phyloP scores from a whole-genome alignment of 2,329 filamentous ascomycete genomes.

The Dothiorella sarmentorum region DNA sequence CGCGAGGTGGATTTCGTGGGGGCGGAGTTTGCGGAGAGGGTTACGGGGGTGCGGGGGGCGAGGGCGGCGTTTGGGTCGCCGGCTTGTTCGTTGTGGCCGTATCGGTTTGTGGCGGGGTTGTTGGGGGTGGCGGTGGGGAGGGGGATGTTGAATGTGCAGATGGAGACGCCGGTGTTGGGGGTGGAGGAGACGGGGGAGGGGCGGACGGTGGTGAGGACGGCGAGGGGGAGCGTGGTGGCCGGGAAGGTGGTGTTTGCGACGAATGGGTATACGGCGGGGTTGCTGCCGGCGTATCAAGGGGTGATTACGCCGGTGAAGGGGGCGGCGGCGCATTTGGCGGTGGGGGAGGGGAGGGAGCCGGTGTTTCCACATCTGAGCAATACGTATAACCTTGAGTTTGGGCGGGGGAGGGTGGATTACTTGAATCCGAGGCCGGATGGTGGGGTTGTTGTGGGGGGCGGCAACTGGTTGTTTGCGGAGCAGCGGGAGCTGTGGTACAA shows the following conservation, averaged over 20 bases:
- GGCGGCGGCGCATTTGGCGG: conserved; percentile 22
- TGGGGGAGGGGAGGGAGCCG: background rate
- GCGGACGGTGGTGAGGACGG: background rate
- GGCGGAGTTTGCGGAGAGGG: background rate
- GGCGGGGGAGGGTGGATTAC: conserved; percentile 31
- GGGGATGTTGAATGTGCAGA: conserved; percentile 4
- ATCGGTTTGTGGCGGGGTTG: background rate
- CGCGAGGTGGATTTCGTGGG: background rate
- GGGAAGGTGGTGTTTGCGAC: conserved; percentile 28
- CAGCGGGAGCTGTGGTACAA: conserved; percentile 43
- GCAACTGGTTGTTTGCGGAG: conserved; percentile 32
- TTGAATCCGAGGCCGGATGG: conserved; percentile 46
- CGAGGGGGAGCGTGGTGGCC: background rate
- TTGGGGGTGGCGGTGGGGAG: background rate
- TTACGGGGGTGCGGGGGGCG: background rate
- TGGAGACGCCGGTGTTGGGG: background rate
- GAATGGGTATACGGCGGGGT: conserved; percentile 28
- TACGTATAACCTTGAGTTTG: conserved; percentile 27
- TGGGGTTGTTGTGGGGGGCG: conserved; percentile 46
- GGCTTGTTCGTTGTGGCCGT: background rate
- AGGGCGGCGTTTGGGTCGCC: background rate
- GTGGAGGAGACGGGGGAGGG: background rate
- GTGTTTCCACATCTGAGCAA: conserved; percentile 23
- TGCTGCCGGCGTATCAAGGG: conserved; percentile 35
- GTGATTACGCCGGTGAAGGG: conserved; percentile 33